Base-by-base conservation (phyloP, 176 grass and related monocot species). In the Eragrostis curvula region DNA sequence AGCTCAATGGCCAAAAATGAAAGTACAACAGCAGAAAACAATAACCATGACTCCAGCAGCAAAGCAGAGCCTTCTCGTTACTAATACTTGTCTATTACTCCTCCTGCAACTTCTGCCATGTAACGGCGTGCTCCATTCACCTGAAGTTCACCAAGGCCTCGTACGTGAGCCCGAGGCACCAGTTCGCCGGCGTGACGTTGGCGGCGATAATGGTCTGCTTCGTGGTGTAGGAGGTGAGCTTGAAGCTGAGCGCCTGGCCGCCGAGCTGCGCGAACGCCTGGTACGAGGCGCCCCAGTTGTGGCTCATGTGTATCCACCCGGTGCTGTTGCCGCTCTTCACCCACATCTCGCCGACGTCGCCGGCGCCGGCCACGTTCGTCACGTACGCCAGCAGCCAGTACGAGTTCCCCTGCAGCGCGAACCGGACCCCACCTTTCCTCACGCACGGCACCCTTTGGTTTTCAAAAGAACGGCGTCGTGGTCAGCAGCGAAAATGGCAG, bases 381-480 rank as follows among this genome's bases (percentile, higher is more conserved):
- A 98, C 88, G 71, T 84, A 93, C 15, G 78, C 91, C 68, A 96
- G 63, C 64, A 93, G 73, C 93, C 93, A 98, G 77, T 90, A 90
- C 9, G 32, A 5, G 79, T 98, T 98, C 14, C 92, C 93, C 77
- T 88, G 85, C 5, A 96, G 49, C 60, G 68, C 14, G 59, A 96
- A 96, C 29, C 91, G 73, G 1, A 88, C 18, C 20, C 89, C 91
- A 0, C 90, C 89, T 0, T 50, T 32, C 57, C 78, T 71, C 13
- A 81, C 8, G 85, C 96, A 99, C 1, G 93, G 83, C 75, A 94
- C 91, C 77, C 93, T 77, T 12, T 5, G 50, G 3, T 3, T 2
- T 24, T 24, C 27, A 13, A 12, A 61, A 13, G 12, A 61, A 61
- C 24, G 58, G 58, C 58, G 12, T 6, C 24, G 5, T 25, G 7